Evolutionary conservation across 2,329 filamentous ascomycete species (phyloP), one percentile per base, ranked within the genome.

Genomic region (Scorias spongiosa): DNA sequence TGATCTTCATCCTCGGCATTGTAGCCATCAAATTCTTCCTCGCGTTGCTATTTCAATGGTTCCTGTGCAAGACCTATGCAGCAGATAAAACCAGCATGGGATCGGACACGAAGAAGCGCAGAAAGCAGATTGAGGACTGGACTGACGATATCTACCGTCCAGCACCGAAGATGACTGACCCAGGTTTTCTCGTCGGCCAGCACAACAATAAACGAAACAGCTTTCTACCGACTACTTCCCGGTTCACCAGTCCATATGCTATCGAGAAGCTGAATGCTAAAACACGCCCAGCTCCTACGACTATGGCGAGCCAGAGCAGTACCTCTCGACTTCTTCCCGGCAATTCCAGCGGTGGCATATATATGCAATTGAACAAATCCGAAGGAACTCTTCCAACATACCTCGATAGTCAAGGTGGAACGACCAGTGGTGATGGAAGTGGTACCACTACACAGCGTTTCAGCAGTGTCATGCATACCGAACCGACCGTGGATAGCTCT

Each of bases 101-200:
- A 12, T 78, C 80, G 5, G 78, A 91, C 60, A 77, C 80, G 51
- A 87, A 89, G 61, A 82, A 88, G 65, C 80, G 91, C 46, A 82
- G 88, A 53, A 79, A 82, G 54, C 87, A 96, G 66, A 98, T 98
- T 51, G 91, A 98, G 63, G 89, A 95, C 56, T 98, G 91, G 91
- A 82, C 81, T 11, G 85, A 96, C 51, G 91, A 98, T 58, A 98
- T 98, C 55, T 96, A 98, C 63, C 83, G 87, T 38, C 84, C 89
- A 2, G 86, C 87, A 18, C 80, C 82, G 44, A 83, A 87, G 51
- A 71, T 95, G 50, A 75, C 81, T 2, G 91, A 94, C 54, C 68
- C 81, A 37, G 75, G 76, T 46, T 55, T 54, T 9, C 48, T 44
- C 29, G 47, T 44, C 43, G 81, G 76, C 56, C 80, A 75, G 41